Base-by-base conservation (phyloP, 2,329 filamentous ascomycete genomes). In the Penicillium sp. region DNA sequence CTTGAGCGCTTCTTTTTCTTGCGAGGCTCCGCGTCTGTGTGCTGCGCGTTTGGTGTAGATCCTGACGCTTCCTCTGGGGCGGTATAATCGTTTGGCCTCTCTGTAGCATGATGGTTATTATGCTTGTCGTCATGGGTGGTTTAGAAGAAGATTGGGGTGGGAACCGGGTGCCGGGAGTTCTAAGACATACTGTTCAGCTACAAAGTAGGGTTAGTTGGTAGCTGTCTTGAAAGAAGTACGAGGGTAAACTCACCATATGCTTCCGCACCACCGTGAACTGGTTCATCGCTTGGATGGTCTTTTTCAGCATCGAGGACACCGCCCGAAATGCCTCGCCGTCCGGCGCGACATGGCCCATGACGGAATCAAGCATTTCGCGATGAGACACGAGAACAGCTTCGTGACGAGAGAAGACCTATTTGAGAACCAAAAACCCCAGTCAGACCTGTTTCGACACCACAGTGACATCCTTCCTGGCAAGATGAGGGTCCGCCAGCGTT, bases 311-410 rank as follows among this genome's bases (percentile, higher is more conserved):
- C 6, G 65, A 59, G 1, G 67, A 65, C 3, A 77, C 60, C 5
- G 65, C 59, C 10, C 60, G 62, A 30, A 59, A 66, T 10, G 67
- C 63, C 27, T 68, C 67, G 6, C 56, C 54, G 24, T 69, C 62
- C 8, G 59, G 50, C 4, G 58, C 52, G 8, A 68, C 56, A 36
- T 72, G 67, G 6, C 56, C 54, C 41, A 68, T 65, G 2, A 76
- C 61, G 52, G 67, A 63, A 13, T 68, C 61, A 7, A 76, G 59
- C 57, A 76, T 67, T 39, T 69, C 62, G 2, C 75, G 49, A 52
- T 78, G 75, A 3, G 67, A 71, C 27, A 65, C 61, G 3, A 78
- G 60, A 23, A 74, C 56, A 2, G 59, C 67, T n/a, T 75, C 70
- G 55, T 77, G 75, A 32, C 70, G 72, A 10, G 66, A 58, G 49